Conservation (phyloP, 2,329 filamentous ascomycete species). For the Sporothrix phasma region DNA sequence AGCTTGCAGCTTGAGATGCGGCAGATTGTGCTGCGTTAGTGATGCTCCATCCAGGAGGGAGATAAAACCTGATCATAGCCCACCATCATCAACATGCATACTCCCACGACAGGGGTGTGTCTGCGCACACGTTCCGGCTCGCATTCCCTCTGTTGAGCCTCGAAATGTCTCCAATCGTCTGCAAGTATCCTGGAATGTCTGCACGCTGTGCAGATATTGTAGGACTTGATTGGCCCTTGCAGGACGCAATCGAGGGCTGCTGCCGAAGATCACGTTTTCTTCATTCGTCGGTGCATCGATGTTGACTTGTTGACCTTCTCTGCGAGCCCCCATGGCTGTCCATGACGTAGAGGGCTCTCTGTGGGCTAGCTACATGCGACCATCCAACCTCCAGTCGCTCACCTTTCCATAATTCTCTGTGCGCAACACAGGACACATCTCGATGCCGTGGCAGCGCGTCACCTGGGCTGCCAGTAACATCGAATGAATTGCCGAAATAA, state of each 20-base stretch:
- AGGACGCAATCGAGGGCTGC: not conserved
- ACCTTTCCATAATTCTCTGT: too few species aligned
- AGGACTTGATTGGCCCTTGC: not conserved
- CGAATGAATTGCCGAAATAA: not conserved
- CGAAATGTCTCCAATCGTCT: not conserved
- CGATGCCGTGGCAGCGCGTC: not conserved
- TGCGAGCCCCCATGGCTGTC: not conserved
- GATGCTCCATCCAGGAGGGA: not conserved
- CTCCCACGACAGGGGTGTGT: not conserved
- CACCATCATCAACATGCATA: constrained; percentile 4
- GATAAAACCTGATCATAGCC: not conserved
- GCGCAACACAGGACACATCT: not conserved
- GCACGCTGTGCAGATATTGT: not conserved
- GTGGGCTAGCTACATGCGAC: not conserved
- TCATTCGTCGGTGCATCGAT: not conserved
- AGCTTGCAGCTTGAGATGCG: not conserved
- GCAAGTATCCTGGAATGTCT: not conserved
- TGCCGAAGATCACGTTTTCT: not conserved
- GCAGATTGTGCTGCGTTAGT: not conserved
- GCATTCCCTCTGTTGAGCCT: not conserved
- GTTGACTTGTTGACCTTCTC: not conserved
- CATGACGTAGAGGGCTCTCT: not conserved
- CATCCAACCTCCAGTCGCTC: too few species aligned
- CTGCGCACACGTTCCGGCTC: not conserved
- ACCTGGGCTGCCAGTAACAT: not conserved